Conservation (phyloP, 1,284 basidiomycete species). For the Cryptococcus deneoformans region DNA sequence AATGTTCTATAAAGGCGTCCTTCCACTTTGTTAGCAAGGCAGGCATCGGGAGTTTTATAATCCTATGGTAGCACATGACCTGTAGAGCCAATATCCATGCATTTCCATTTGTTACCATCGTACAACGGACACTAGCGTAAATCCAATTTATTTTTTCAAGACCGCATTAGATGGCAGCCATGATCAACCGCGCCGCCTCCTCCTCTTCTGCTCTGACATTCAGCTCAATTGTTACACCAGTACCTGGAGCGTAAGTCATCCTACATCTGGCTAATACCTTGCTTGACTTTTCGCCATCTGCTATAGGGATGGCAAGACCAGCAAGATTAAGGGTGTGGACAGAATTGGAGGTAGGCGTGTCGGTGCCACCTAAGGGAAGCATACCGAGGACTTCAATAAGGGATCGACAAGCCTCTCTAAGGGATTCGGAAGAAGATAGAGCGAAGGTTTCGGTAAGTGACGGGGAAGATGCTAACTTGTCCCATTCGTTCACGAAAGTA, state of each 20-base stretch:
- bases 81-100: no score
- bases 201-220: conserved; percentile 89
- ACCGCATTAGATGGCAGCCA: conserved; percentile 72
- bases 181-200: conserved; percentile 77
- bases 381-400: conserved; percentile 73
- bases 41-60: no score
- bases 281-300: conserved; percentile 64
- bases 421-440: conserved; percentile 84
- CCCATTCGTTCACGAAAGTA: conserved; percentile 93
- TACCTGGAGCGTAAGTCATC: conserved; percentile 88
- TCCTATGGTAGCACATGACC: no score
- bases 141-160: no score
- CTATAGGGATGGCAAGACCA: conserved; percentile 77
- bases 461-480: conserved; percentile 74
- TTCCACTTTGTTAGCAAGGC: no score
- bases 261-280: conserved; percentile 90
- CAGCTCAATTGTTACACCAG: conserved; percentile 95
- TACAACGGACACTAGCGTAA: background rate
- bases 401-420: conserved; percentile 58
- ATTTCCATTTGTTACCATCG: background rate
- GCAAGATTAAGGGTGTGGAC: conserved; percentile 96
- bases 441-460: conserved; percentile 91
- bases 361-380: conserved; percentile 90
- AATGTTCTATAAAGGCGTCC: no score
- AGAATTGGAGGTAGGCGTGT: conserved; percentile 68